Base-by-base conservation (phyloP, 2,329 filamentous ascomycete species). In the Colletotrichum sidae region DNA sequence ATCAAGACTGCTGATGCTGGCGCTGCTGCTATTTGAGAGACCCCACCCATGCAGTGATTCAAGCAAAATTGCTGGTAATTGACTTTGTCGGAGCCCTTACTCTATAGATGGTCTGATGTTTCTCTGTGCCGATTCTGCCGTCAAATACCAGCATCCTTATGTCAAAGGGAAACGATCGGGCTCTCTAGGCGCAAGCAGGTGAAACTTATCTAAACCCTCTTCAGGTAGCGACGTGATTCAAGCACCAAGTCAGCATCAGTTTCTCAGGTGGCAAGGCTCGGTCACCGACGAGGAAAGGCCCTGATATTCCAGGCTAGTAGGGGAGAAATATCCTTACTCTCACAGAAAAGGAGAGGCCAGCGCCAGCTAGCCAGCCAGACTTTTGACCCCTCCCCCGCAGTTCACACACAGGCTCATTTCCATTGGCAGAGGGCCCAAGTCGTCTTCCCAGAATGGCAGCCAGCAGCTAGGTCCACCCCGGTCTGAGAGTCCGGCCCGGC, bases 361-460 rank as follows among this genome's bases (percentile, higher is more conserved):
- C 4, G 25, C 25, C 25, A 25, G 25, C 4, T 25, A 25, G 25
- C 25, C 25, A 25, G 25, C 25, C 25, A 25, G 25, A 4, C 25
- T 25, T 25, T 25, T 25, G 25, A n/a, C 54, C 56, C 44, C 50
- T 50, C 44, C 61, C 55, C 61, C 57, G 50, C 57, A 60, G 8
- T 13, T n/a, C 38, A 17, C 33, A 1, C 35, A 13, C 25, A 33
- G 2, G 35, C 8, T 53, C 33, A 25, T 25, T 25, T 25, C 41
- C 39, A 57, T 65, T 57, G 58, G 63, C 5, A 2, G 17, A 25
- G 41, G 38, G 17, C 41, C 11, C 17, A 25, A 44, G 35, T 57
- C 33, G 25, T 25, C 25, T 65, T 62, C 63, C 58, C 15, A 44
- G 53, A 62, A n/a, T 37, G 58, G 63, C 46, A 65, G 52, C 63